These are phyloP conservation scores for Apiotrichum gracile DNA, from an alignment of 1,284 basidiomycete genomes.

Conservation along the genomic window DNA sequence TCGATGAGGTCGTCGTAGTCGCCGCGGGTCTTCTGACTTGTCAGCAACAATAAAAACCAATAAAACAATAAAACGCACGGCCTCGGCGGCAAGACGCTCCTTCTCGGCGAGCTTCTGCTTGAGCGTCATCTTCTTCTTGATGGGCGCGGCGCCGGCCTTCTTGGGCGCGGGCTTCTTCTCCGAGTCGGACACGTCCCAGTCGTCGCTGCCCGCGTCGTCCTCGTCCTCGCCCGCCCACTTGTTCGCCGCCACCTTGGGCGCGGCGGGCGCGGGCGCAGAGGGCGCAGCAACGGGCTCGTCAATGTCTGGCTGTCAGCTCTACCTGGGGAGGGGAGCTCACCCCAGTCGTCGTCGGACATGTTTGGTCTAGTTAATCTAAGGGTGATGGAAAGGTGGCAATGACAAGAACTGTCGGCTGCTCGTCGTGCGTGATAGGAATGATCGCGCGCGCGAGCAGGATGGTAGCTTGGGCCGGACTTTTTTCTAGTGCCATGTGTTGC, in stretches of 20 bases:
- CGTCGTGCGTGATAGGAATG: no score
- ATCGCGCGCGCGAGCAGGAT: no score
- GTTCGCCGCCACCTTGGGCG: slow-evolving; percentile 51
- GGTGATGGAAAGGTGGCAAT: neutral
- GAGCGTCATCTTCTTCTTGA: slow-evolving; percentile 82
- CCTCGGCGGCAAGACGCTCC: slow-evolving; percentile 54
- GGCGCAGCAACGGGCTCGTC: slow-evolving; percentile 52
- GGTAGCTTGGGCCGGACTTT: no score
- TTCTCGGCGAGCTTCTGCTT: slow-evolving; percentile 86
- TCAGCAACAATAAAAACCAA: neutral
- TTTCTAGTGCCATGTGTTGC: no score
- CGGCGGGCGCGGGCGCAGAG: slow-evolving; percentile 45
- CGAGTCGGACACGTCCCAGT: slow-evolving; percentile 88
- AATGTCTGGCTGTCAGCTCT: slow-evolving; percentile 25
- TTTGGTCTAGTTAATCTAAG: slow-evolving; percentile 1
- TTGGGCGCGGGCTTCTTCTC: no score
- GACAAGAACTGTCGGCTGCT: no score
- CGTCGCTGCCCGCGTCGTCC: slow-evolving; percentile 69
- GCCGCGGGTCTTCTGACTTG: slow-evolving; percentile 12
- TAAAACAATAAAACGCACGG: slow-evolving; percentile 17
- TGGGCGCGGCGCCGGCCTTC: slow-evolving; percentile 56
- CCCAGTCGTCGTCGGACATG: slow-evolving; percentile 43
- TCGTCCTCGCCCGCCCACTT: slow-evolving; percentile 81
- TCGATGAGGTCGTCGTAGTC: slow-evolving; percentile 69
- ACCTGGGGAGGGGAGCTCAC: slow-evolving; percentile 11